These are phyloP conservation scores for Blastobotrys raffinosifermentans DNA, from an alignment of 1,139 yeast species.

Conservation along the genomic window DNA sequence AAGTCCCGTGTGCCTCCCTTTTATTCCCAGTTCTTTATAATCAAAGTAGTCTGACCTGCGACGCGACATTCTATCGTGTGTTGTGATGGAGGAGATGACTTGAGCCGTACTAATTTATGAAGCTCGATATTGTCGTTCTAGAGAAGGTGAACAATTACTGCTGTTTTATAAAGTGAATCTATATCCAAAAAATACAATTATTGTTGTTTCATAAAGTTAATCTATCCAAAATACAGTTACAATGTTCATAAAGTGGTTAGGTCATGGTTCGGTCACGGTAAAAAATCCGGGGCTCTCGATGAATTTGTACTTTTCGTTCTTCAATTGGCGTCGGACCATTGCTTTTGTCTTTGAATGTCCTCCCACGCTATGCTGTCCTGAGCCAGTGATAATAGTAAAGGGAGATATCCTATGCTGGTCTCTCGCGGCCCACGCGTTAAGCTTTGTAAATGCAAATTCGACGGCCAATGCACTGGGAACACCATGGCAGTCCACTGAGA, in stretches of 20 bases:
- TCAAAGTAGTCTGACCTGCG: no score
- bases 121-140: not conserved
- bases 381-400: conserved; percentile 29
- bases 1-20: conserved; percentile 41
- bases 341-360: conserved; percentile 30
- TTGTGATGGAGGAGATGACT: no score
- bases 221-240: not conserved
- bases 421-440: conserved; percentile 15
- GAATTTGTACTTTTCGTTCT: conserved; percentile 16
- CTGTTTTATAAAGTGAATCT: not conserved
- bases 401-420: conserved; percentile 22
- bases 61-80: no score
- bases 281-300: conserved; percentile 22
- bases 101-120: no score
- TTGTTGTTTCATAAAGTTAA: not conserved
- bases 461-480: conserved; percentile 26
- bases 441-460: conserved; percentile 8
- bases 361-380: conserved; percentile 28
- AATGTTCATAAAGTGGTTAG: not conserved
- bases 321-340: conserved; percentile 23
- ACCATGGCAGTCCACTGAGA: conserved; percentile 27
- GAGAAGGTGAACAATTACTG: not conserved
- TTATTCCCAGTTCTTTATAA: no score
- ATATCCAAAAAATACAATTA: not conserved
- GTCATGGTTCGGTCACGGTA: conserved; percentile 11